Percentiles rank a stretch among this genome's conserved stretches.
These are phyloP conservation scores for Akebia trifoliata DNA, from an alignment of 164 flowering plant genomes.

Conservation along the genomic window DNA sequence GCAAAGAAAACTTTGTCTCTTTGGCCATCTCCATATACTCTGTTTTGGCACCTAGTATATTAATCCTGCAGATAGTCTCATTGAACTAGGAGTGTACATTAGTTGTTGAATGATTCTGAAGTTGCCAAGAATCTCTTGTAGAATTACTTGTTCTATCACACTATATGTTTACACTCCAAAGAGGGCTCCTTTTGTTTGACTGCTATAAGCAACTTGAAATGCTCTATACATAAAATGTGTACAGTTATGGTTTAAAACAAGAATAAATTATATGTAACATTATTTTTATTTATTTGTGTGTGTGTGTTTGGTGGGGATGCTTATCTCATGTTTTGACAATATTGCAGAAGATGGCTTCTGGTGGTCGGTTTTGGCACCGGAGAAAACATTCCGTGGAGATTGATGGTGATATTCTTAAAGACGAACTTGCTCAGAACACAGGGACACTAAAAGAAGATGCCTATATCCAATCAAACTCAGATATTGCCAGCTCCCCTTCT, in stretches of 20 bases:
- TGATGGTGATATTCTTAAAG: constrained; percentile 31
- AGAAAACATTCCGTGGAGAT: constrained; percentile 56
- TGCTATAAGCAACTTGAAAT: not conserved
- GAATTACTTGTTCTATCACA: constrained; percentile 4
- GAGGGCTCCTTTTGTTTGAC: not conserved
- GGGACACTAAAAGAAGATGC: constrained; percentile 30
- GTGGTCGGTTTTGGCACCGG: constrained; percentile 46
- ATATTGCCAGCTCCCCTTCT: constrained; percentile 33
- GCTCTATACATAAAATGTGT: not conserved
- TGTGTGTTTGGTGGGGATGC: not conserved
- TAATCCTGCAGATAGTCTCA: not conserved
- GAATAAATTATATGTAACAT: not conserved
- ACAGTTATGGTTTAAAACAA: not conserved
- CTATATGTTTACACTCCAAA: not conserved
- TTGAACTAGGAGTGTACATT: no score
- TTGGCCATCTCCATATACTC: no score
- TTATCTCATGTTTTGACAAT: not conserved
- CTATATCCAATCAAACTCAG: constrained; percentile 25
- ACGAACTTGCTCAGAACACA: constrained; percentile 28
- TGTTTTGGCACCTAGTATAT: not conserved
- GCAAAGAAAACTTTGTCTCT: no score
- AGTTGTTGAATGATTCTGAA: no score
- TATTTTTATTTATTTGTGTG: not conserved
- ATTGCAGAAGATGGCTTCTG: constrained; percentile 35
- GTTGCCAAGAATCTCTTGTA: no score